phyloP scores from a whole-genome alignment of 2,329 filamentous ascomycete genomes.

The Parastagonospora avenae region DNA sequence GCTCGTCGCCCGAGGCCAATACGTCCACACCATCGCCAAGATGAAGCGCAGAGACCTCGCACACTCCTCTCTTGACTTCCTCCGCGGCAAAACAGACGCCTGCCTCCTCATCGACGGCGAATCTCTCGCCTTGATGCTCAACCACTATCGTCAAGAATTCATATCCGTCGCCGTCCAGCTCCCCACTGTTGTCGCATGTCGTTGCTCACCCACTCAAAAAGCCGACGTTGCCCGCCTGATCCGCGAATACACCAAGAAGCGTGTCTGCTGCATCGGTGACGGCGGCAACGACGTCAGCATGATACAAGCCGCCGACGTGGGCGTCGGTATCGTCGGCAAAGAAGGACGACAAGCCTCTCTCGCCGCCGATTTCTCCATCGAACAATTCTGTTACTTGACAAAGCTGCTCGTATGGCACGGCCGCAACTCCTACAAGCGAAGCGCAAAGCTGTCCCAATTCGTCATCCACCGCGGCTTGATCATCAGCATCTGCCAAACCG shows the following conservation, averaged over 20 bases:
- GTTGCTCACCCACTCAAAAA: constrained; percentile 96
- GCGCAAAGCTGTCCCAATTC: constrained; percentile 94
- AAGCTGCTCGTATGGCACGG: constrained; percentile 99
- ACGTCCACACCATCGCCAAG: constrained; percentile 91
- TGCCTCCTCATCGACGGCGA: constrained; percentile 95
- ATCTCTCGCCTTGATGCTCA: constrained; percentile 81
- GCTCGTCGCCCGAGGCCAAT: constrained; percentile 89
- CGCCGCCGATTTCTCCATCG: constrained; percentile 95
- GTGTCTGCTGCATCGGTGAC: constrained; percentile 96
- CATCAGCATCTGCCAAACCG: constrained; percentile 93
- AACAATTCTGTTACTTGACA: constrained; percentile 91
- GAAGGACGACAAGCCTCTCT: constrained; percentile 94
- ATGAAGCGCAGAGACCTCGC: constrained; percentile 82
- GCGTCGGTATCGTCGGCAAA: constrained; percentile 97
- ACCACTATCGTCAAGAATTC: constrained; percentile 81
- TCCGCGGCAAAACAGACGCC: constrained; percentile 82
- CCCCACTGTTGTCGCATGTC: constrained; percentile 92
- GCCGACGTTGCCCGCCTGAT: constrained; percentile 92
- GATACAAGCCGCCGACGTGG: constrained; percentile 98
- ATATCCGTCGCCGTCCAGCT: constrained; percentile 85
- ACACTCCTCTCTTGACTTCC: constrained; percentile 85
- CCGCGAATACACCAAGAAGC: constrained; percentile 88
- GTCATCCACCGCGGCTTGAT: constrained; percentile 97
- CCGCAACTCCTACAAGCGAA: constrained; percentile 94
- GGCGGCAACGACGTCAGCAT: constrained; percentile 98